Base-by-base conservation (phyloP, 1,139 yeast genomes). In the Pneumocystis jirovecii region DNA sequence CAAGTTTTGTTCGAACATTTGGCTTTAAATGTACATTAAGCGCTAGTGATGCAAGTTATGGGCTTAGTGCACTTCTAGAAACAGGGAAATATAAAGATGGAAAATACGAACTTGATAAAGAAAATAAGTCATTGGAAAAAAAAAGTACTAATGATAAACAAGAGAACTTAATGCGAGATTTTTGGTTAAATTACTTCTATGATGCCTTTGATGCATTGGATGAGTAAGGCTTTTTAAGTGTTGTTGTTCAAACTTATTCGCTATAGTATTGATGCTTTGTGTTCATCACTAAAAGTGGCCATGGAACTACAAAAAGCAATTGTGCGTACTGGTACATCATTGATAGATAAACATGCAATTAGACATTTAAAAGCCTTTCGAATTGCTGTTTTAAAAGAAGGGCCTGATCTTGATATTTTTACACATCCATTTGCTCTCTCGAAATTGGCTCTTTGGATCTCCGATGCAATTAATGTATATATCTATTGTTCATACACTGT, bases 141-240 rank as follows among this genome's bases (percentile, higher is more conserved):
- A 21, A 17, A 21, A n/a, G 25, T 3, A 6, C 12, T 50, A 10
- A 29, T 29, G 12, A 25, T 25, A 50, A 50, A 50, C 57, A 65
- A 62, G 65, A 64, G 60, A 59, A 60, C 17, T 40, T 45, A 29
- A 35, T 50, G n/a, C 31, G 34, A 10, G 91, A 87, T 70, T 82
- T 84, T 63, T 93, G 96, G 95, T 84, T 91, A 2, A 82, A 83
- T 65, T 90, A 91, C 73, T 95, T 95, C 74, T 93, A 98, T 97
- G 81, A 84, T 42, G 88, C 96, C 17, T 95, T 96, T 95, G 98
- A 93, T 76, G 89, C 97, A 0, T 78, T 91, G 64, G 85, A 85
- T 73, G 79, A 80, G 70, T 69, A 64, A 63, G 70, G 50, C 31
- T 2, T 29, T 21, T 19, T 1, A 12, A 25, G 12, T 17, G 31